Conservation (phyloP, 352 stramenopile genomes). For the Phytophthora megakarya region DNA sequence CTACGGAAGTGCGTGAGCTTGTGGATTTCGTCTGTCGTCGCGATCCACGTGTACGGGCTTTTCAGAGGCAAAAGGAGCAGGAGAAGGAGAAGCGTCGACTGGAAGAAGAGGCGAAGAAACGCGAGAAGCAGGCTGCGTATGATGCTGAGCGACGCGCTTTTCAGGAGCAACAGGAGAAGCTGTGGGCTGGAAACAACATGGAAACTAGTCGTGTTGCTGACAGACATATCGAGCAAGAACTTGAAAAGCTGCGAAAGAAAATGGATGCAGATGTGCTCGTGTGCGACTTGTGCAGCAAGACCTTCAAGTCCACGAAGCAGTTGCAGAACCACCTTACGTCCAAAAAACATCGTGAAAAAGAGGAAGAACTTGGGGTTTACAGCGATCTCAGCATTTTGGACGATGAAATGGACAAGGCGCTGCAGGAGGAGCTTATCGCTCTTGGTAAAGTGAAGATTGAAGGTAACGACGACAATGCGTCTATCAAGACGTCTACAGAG, state of each 20-base stretch:
- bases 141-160: slow-evolving; percentile 68
- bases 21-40: slow-evolving; percentile 85
- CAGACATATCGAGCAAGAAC: slow-evolving; percentile 63
- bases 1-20: slow-evolving; percentile 74
- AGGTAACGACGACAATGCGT: neutral
- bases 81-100: slow-evolving; percentile 52
- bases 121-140: slow-evolving; percentile 61
- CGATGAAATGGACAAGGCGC: slow-evolving; percentile 60
- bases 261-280: slow-evolving; percentile 70
- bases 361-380: slow-evolving; percentile 68
- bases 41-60: slow-evolving; percentile 69
- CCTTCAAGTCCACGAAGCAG: slow-evolving; percentile 86
- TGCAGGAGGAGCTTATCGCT: slow-evolving; percentile 62
- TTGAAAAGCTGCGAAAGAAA: slow-evolving; percentile 69
- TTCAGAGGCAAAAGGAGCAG: slow-evolving; percentile 72
- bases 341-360: slow-evolving; percentile 84
- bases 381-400: slow-evolving; percentile 62
- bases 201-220: slow-evolving; percentile 59
- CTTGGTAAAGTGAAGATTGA: slow-evolving; percentile 39
- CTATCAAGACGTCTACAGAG: slow-evolving; percentile 3
- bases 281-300: slow-evolving; percentile 84
- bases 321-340: slow-evolving; percentile 79
- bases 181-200: slow-evolving; percentile 49
- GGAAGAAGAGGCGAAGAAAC: slow-evolving; percentile 60
- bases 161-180: slow-evolving; percentile 67